phyloP scores from a whole-genome alignment of 768 basidiomycete species.

The Boletus eberwhitei region DNA sequence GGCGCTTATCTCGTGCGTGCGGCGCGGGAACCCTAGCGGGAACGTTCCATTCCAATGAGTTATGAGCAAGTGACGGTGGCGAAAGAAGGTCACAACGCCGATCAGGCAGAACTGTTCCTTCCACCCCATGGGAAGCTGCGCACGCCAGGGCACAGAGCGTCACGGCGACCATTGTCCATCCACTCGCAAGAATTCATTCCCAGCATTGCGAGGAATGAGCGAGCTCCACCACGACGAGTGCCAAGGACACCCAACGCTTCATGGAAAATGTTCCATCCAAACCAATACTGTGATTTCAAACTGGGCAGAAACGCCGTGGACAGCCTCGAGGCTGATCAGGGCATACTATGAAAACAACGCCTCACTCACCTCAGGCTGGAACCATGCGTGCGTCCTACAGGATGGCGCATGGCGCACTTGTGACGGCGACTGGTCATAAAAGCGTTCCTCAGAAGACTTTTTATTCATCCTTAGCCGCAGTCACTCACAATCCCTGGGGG shows the following conservation, averaged over 20 bases:
- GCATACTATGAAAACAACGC: not conserved
- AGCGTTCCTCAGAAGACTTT: not conserved
- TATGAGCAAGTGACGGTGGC: not conserved
- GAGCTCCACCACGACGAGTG: not conserved
- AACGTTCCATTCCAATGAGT: conserved; percentile 5
- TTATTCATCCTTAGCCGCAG: not conserved
- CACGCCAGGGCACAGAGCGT: not conserved
- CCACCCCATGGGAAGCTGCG: not conserved
- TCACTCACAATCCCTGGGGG: not conserved
- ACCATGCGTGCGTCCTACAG: not conserved
- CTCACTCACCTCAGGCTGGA: not conserved
- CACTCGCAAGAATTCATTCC: not conserved
- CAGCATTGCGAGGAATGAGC: not conserved
- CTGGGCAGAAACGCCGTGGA: conserved; percentile 11
- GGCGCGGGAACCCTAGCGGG: not conserved
- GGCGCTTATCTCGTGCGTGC: conserved; percentile 1
- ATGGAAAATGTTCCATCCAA: not conserved
- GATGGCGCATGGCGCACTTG: not conserved
- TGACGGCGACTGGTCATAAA: not conserved
- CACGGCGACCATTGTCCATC: not conserved
- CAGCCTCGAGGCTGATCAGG: conserved; percentile 9
- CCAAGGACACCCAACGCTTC: not conserved
- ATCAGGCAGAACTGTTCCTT: conserved; percentile 5
- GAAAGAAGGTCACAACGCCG: conserved; percentile 2
- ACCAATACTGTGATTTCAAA: not conserved